Evolutionary conservation across 2,329 filamentous ascomycete species (phyloP), one percentile per base, ranked within the genome.

Genomic region (Daldinia eschscholtzii): DNA sequence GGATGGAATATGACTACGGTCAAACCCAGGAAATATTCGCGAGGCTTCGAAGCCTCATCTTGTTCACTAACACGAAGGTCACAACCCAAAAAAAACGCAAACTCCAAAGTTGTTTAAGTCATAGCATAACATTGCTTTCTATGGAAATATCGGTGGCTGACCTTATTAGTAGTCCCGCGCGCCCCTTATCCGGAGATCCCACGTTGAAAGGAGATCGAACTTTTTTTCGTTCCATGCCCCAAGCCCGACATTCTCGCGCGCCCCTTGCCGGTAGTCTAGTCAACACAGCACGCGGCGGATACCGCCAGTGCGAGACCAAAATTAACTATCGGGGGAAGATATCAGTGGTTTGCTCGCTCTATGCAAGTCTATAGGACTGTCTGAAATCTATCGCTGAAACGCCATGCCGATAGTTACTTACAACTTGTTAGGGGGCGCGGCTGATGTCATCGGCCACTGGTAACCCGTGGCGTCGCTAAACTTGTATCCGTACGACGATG

Each of bases 391-490:
- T 68, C 68, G 64, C 58, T 65, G 56, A 73, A 75, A 48, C 71
- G 72, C 62, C 55, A 64, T 56, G 71, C 66, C 67, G 58, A 72
- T 59, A 64, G 70, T 65, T 61, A 86, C 86, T 89, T 90, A 97
- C 87, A 97, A 89, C 86, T 94, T 94, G 87, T 93, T 94, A 65
- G 89, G 88, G 55, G 83, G 83, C 46, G 80, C 84, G 37, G 89
- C 88, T 71, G 90, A 89, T 66, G 92, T 93, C 65, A 93, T 92
- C 39, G 93, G 93, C 94, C 94, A 98, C 83, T 97, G 93, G 84
- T 97, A 97, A 64, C 94, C 94, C 75, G 94, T 93, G 70, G 94
- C 93, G 77, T 99, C 96, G 79, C 93, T 97, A 86, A 99, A 99
- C 83, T 97, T 98, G 88, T 99, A 99, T 72, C 96, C 96, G 80